A percentile compares a stretch with the other conserved stretches of the same genome.
Evolutionary conservation across 2,329 filamentous ascomycete species (phyloP).

Genomic region (Fusarium gaditjirri): DNA sequence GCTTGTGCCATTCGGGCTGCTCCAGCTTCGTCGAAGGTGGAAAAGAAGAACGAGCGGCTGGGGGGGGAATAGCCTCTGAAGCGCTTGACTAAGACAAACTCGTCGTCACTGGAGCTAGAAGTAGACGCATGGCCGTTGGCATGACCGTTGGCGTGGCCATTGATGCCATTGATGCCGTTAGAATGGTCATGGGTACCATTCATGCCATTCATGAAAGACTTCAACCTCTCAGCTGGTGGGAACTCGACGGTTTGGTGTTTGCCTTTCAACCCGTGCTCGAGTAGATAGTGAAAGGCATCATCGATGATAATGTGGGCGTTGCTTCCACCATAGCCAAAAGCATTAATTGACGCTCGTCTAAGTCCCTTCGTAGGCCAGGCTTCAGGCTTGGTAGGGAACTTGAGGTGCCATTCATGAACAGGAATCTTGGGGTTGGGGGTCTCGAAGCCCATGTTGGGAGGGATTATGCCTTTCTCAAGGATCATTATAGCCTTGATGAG

Average conservation of each 20-base stretch:
- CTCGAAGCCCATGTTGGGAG: conserved; percentile 2
- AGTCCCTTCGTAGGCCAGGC: neutral
- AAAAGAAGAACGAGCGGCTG: neutral
- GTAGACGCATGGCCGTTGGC: neutral
- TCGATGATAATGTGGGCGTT: conserved; percentile 12
- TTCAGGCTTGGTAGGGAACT: conserved; percentile 2
- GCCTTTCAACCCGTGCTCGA: neutral
- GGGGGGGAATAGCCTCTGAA: neutral
- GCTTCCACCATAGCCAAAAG: conserved; percentile 12
- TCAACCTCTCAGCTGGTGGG: neutral
- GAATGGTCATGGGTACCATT: neutral
- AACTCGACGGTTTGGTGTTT: neutral
- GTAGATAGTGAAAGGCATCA: conserved; percentile 2
- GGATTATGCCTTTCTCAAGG: neutral
- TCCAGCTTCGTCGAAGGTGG: conserved; percentile 7
- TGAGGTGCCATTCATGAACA: neutral
- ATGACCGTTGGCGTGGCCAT: neutral
- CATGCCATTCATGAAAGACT: neutral
- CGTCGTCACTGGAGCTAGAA: neutral
- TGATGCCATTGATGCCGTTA: neutral
- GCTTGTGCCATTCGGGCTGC: neutral
- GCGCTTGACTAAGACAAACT: neutral
- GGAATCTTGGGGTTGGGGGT: neutral
- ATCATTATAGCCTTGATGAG: conserved; percentile 2
- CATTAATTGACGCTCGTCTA: conserved; percentile 3